A percentile compares a stretch with the other conserved stretches of the same genome.
These are phyloP conservation scores for Chenopodium berlandieri DNA, from an alignment of 148 eudicot species.

Conservation along the genomic window DNA sequence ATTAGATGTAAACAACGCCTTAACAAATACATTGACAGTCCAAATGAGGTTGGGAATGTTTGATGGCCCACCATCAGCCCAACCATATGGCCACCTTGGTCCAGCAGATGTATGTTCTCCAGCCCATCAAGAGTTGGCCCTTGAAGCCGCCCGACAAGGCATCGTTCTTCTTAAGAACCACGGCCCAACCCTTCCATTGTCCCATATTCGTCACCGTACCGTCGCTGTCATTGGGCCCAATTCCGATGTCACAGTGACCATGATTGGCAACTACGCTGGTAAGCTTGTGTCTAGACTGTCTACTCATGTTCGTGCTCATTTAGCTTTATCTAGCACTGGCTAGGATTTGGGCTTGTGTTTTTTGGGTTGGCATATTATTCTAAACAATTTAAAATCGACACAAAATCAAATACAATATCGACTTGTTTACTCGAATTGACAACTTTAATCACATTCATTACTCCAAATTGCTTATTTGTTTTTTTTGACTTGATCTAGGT, in stretches of 20 bases:
- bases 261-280: slow-evolving; percentile 96
- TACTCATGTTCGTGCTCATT: neutral
- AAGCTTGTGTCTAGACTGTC: neutral
- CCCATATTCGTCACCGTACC: slow-evolving; percentile 42
- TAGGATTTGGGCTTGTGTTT: neutral
- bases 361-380: too few relatives aligned
- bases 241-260: slow-evolving; percentile 65
- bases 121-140: slow-evolving; percentile 70
- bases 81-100: slow-evolving; percentile 66
- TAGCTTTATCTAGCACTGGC: neutral
- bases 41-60: slow-evolving; percentile 94
- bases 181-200: slow-evolving; percentile 59
- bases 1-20: slow-evolving; percentile 49
- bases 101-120: slow-evolving; percentile 66
- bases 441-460: too few relatives aligned
- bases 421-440: neutral
- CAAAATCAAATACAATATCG: neutral
- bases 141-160: slow-evolving; percentile 84
- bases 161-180: slow-evolving; percentile 76
- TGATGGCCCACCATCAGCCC: slow-evolving; percentile 74
- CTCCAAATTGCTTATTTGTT: neutral
- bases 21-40: slow-evolving; percentile 54
- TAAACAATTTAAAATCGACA: neutral
- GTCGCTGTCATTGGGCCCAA: slow-evolving; percentile 93
- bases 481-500: slow-evolving; percentile 33